A percentile compares a stretch with the other conserved stretches of the same genome.
phyloP scores from a whole-genome alignment of 495 filamentous ascomycete genomes.

The Penicillium soppii region DNA sequence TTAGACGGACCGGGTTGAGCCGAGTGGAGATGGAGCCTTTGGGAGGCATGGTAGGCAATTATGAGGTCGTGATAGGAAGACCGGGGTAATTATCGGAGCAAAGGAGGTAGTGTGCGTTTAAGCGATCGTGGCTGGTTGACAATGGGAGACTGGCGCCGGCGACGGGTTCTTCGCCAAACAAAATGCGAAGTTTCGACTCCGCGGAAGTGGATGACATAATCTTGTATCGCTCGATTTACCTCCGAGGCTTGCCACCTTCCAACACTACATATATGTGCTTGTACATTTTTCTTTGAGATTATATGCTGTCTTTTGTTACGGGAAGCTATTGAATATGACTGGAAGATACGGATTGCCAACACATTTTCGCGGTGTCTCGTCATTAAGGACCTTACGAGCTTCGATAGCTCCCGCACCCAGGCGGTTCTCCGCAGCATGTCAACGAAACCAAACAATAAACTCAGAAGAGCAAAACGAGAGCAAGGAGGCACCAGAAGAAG shows the following conservation, averaged over 20 bases:
- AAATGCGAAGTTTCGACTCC: conserved; percentile 37
- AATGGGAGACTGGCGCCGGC: conserved; percentile 13
- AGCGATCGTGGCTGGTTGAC: conserved; percentile 15
- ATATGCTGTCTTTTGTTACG: too few species aligned
- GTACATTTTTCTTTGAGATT: background rate
- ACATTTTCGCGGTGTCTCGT: conserved; percentile 13
- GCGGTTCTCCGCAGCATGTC: conserved; percentile 22
- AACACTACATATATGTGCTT: background rate
- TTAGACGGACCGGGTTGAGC: conserved; percentile 71
- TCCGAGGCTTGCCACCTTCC: conserved; percentile 5
- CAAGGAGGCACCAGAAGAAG: background rate
- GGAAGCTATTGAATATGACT: conserved; percentile 21
- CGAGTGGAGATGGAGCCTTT: conserved; percentile 46
- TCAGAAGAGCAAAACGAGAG: conserved; percentile 11
- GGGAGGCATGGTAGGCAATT: conserved; percentile 45
- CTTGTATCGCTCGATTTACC: background rate
- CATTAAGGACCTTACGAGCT: conserved; percentile 14
- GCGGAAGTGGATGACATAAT: conserved; percentile 45
- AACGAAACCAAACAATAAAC: conserved; percentile 22
- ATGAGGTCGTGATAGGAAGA: conserved; percentile 29
- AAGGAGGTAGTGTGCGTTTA: conserved; percentile 11
- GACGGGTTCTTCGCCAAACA: conserved; percentile 13
- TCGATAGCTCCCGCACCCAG: conserved; percentile 14
- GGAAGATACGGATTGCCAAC: conserved; percentile 16
- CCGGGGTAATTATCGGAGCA: conserved; percentile 18